Percentiles rank a stretch among this genome's conserved stretches.
phyloP scores from a whole-genome alignment of 257 asterid genomes.

The Solanum ahanhuiri region DNA sequence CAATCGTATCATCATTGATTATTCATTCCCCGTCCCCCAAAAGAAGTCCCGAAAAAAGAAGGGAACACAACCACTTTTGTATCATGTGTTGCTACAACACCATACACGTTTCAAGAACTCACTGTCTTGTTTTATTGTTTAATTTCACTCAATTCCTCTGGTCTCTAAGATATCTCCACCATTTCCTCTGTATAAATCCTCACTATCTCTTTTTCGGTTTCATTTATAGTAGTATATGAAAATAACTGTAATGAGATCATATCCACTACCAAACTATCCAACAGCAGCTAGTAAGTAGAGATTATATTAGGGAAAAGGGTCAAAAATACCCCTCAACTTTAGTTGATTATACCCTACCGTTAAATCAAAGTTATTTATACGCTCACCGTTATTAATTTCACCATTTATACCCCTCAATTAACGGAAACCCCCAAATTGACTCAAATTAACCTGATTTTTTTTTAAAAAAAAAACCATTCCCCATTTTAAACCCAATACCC shows the following conservation, averaged over 20 bases:
- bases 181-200: background rate
- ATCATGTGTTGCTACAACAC: background rate
- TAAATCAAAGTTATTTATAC: no score
- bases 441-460: no score
- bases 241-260: background rate
- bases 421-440: no score
- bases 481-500: no score
- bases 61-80: background rate
- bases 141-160: background rate
- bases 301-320: no score
- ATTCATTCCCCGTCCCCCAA: background rate
- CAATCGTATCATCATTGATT: background rate
- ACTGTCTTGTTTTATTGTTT: background rate
- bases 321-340: no score
- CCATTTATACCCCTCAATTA: no score
- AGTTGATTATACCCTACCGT: no score
- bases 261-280: background rate
- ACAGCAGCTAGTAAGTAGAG: background rate
- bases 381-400: no score
- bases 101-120: background rate
- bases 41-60: background rate
- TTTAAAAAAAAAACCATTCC: no score
- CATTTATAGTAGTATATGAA: background rate
- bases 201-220: background rate
- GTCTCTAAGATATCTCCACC: background rate